These are phyloP conservation scores for Cladosporium cucumerinum DNA, from an alignment of 2,329 filamentous ascomycete species.

Conservation along the genomic window DNA sequence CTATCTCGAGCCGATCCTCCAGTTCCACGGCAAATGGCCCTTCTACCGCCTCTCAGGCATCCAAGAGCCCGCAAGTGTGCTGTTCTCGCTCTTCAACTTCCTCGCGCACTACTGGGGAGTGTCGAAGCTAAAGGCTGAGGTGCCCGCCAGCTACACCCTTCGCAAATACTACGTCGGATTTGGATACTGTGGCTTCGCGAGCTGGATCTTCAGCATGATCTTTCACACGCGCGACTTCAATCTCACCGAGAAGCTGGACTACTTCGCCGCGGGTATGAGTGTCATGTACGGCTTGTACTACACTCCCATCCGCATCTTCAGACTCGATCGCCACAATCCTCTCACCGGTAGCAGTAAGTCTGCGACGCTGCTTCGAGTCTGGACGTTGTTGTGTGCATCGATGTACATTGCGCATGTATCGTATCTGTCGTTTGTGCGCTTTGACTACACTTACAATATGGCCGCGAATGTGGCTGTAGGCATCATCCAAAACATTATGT, in stretches of 20 bases:
- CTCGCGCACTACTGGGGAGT: constrained; percentile 79
- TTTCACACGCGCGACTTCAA: constrained; percentile 89
- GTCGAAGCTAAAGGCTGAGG: constrained; percentile 61
- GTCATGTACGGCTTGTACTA: constrained; percentile 92
- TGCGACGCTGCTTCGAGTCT: constrained; percentile 60
- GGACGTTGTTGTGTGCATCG: constrained; percentile 68
- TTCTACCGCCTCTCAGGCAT: constrained; percentile 87
- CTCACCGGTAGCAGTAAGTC: constrained; percentile 19
- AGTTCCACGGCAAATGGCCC: constrained; percentile 99
- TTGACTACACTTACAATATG: constrained; percentile 99
- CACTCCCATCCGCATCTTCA: constrained; percentile 74
- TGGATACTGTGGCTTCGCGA: constrained; percentile 74
- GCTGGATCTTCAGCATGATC: constrained; percentile 84
- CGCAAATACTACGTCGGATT: constrained; percentile 77
- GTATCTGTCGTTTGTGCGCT: constrained; percentile 80
- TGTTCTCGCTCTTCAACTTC: constrained; percentile 91
- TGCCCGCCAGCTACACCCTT: constrained; percentile 72
- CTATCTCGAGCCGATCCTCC: constrained; percentile 67
- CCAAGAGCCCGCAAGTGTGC: constrained; percentile 89
- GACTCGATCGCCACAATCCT: constrained; percentile 62
- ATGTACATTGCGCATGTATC: constrained; percentile 74
- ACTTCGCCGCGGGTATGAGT: constrained; percentile 86
- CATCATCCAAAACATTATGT: constrained; percentile 74
- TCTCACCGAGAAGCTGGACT: constrained; percentile 89
- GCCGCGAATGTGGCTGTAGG: constrained; percentile 84